Evolutionary conservation across 148 eudicot species (phyloP), one percentile per base, ranked within the genome.

Genomic region (Fagopyrum esculentum): DNA sequence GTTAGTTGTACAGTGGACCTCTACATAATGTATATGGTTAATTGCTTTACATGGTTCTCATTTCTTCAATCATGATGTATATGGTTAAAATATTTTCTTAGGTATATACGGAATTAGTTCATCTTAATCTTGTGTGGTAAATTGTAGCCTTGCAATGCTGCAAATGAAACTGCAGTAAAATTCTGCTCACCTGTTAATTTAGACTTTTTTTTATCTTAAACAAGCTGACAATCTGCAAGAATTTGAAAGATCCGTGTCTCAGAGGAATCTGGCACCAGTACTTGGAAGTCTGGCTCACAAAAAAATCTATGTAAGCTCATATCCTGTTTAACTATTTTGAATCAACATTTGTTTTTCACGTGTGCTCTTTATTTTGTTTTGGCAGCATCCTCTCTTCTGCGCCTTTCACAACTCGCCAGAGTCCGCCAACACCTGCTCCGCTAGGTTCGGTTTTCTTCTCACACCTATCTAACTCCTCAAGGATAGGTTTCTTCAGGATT

Each of bases 221-320:
- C 22, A 54, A 29, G 61, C 19, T 29, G n/a, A 43, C 19, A 17
- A 57, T 69, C 43, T 69, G 59, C 86, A 88, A 89, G 77, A 79
- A 82, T 81, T 78, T 88, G 63, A 82, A 78, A 70, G 85, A 86
- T 73, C 84, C 84, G 43, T 82, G 89, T 79, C 89, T 88, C 13
- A 85, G 72, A 74, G 91, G 89, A 84, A 85, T 43, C 66, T 88
- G 57, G 85, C 85, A 50, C 83, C 89, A 45, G 87, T 84, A 59
- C 82, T 88, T 12, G 85, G 83, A 56, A 75, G 77, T 35, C 84
- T 88, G 13, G 49, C 85, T 52, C 72, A 82, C 78, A 22, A 44
- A 86, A 50, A 82, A 81, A 82, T 85, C 87, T 4, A 81, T 88
- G 91, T 88, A 75, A 82, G 77, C 29, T 26, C 3, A 5, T 55